Percentiles rank a stretch among this genome's conserved stretches.
Conservation (phyloP, 495 filamentous ascomycete species). For the Chaetomium cochliodes region DNA sequence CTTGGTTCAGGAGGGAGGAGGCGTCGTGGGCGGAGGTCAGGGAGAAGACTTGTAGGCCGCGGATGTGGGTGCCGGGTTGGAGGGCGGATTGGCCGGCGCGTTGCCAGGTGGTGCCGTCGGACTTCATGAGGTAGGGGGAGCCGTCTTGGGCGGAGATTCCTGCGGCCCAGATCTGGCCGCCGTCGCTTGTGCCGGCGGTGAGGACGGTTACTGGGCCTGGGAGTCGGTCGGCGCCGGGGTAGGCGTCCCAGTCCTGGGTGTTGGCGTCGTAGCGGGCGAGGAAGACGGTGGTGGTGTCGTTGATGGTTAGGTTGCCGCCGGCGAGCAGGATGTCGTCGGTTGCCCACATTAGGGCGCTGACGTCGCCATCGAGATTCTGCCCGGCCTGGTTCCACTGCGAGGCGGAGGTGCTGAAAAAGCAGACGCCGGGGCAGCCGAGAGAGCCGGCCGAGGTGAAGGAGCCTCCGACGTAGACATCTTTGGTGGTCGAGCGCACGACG, state of each 20-base stretch:
- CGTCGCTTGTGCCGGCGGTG: constrained; percentile 64
- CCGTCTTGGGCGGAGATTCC: constrained; percentile 62
- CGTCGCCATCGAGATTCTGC: constrained; percentile 62
- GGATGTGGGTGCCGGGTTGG: constrained; percentile 62
- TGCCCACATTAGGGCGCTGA: constrained; percentile 72
- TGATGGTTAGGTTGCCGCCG: constrained; percentile 70
- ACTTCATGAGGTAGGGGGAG: constrained; percentile 74
- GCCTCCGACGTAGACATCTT: constrained; percentile 82
- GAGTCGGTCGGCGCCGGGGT: constrained; percentile 62
- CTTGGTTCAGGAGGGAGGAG: constrained; percentile 59
- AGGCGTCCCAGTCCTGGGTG: constrained; percentile 60
- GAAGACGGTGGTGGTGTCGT: constrained; percentile 56
- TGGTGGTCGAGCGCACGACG: constrained; percentile 60
- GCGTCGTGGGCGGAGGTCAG: constrained; percentile 63
- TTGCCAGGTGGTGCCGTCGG: constrained; percentile 56
- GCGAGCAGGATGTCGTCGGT: constrained; percentile 66
- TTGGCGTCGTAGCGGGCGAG: constrained; percentile 73
- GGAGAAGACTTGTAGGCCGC: constrained; percentile 76
- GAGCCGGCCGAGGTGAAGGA: constrained; percentile 79
- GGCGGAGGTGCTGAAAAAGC: constrained; percentile 64
- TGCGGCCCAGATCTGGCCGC: constrained; percentile 73
- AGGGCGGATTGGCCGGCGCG: constrained; percentile 56
- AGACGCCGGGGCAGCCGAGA: constrained; percentile 76
- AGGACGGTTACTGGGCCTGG: constrained; percentile 79
- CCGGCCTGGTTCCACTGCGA: constrained; percentile 79